Conservation (phyloP, 2,329 filamentous ascomycete species). For the Aspergillus sp. region DNA sequence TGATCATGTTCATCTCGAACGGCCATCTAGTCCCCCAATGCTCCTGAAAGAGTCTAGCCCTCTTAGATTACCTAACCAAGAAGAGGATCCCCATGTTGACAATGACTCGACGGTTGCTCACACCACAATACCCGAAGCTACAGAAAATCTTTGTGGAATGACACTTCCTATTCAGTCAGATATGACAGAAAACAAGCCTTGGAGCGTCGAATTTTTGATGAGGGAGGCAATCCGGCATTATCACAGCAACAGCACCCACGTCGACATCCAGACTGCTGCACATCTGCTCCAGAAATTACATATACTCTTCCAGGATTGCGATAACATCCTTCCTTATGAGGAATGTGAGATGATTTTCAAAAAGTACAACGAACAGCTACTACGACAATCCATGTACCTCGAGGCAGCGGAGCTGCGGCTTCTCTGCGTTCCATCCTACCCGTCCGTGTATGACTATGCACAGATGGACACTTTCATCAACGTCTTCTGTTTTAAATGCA, state of each 20-base stretch:
- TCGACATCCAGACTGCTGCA: slow-evolving; percentile 36
- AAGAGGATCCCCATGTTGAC: slow-evolving; percentile 4
- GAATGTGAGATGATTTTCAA: slow-evolving; percentile 52
- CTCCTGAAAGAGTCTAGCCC: slow-evolving; percentile 32
- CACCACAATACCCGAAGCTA: slow-evolving; percentile 7
- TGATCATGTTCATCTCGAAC: slow-evolving; percentile 37
- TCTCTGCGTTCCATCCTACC: slow-evolving; percentile 49
- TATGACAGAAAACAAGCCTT: slow-evolving; percentile 28
- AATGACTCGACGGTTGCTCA: neutral
- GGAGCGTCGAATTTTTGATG: slow-evolving; percentile 33
- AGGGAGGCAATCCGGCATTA: slow-evolving; percentile 36
- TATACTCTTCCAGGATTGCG: slow-evolving; percentile 30
- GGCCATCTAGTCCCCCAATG: slow-evolving; percentile 32
- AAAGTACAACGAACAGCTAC: slow-evolving; percentile 52
- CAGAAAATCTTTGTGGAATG: slow-evolving; percentile 17
- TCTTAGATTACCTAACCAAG: slow-evolving; percentile 11
- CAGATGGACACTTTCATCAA: slow-evolving; percentile 49
- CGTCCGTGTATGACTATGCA: slow-evolving; percentile 51
- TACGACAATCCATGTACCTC: slow-evolving; percentile 37
- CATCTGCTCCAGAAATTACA: slow-evolving; percentile 37
- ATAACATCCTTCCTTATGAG: slow-evolving; percentile 32
- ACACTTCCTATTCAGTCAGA: slow-evolving; percentile 28
- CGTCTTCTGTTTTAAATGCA: slow-evolving; percentile 51
- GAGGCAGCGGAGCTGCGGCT: slow-evolving; percentile 52
- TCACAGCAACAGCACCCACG: slow-evolving; percentile 26